Evolutionary conservation across 129 eudicot species (phyloP).

Genomic region (Mikania micrantha): DNA sequence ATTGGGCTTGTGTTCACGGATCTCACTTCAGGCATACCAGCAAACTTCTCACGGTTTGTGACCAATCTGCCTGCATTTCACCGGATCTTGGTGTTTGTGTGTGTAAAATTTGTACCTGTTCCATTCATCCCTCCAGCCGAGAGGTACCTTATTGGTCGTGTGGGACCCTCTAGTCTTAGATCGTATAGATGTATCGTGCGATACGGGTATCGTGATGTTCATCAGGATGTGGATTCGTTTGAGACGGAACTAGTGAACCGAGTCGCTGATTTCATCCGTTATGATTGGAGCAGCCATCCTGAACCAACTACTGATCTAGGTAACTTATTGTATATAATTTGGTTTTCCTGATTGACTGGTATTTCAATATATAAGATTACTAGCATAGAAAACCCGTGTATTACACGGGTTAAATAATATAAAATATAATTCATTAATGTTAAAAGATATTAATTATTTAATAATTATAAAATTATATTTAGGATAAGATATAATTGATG

Average conservation of each 20-base stretch:
- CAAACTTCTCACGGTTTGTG: constrained; percentile 76
- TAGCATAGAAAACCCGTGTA: too few relatives aligned
- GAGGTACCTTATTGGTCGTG: constrained; percentile 79
- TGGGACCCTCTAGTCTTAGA: constrained; percentile 58
- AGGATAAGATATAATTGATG: too few relatives aligned
- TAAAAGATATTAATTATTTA: too few relatives aligned
- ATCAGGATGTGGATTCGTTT: constrained; percentile 64
- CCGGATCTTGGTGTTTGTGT: constrained; percentile 65
- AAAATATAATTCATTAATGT: too few relatives aligned
- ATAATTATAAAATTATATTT: too few relatives aligned
- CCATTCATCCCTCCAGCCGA: constrained; percentile 47
- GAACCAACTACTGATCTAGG: constrained; percentile 18
- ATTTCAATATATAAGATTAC: too few relatives aligned
- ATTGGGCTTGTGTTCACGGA: constrained; percentile 81
- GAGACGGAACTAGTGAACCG: constrained; percentile 42
- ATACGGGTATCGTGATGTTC: constrained; percentile 67
- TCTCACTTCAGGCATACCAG: constrained; percentile 73
- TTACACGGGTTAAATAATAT: too few relatives aligned
- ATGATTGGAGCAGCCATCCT: constrained; percentile 25
- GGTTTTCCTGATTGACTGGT: not conserved
- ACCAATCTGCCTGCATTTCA: constrained; percentile 88
- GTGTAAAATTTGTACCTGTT: constrained; percentile 73
- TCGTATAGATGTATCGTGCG: constrained; percentile 78
- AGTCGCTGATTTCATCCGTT: constrained; percentile 15
- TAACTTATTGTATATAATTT: not conserved